A percentile compares a stretch with the other conserved stretches of the same genome.
phyloP scores from a whole-genome alignment of 2,329 filamentous ascomycete genomes.

The Cladosporium sp. region DNA sequence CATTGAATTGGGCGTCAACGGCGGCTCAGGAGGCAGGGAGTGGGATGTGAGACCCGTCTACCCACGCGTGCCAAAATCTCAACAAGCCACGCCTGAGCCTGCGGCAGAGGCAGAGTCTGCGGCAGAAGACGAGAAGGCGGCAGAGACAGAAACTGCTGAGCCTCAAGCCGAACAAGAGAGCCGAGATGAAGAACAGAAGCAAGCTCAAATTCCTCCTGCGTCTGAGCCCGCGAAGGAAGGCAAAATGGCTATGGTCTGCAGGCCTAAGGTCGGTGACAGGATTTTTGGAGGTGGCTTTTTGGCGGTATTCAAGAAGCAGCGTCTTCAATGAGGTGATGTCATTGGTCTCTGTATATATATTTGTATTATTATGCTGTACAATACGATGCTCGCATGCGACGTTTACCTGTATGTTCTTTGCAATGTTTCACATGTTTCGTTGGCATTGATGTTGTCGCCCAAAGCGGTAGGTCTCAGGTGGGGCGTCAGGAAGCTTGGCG shows the following conservation, averaged over 20 bases:
- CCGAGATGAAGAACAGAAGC: not conserved
- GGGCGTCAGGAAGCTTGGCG: no score
- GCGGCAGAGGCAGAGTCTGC: not conserved
- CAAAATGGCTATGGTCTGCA: slow-evolving; percentile 31
- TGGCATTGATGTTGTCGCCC: no score
- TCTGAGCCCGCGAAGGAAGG: slow-evolving; percentile 9
- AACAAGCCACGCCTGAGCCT: not conserved
- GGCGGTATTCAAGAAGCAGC: slow-evolving; percentile 32
- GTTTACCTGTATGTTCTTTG: no score
- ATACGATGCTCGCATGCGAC: not conserved
- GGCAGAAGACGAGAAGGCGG: no score
- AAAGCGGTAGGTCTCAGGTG: no score
- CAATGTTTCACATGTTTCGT: not conserved
- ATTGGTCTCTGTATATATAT: no score
- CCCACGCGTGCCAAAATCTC: slow-evolving; percentile 24
- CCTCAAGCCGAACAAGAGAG: not conserved
- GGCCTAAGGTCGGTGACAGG: slow-evolving; percentile 37
- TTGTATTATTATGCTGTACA: not conserved
- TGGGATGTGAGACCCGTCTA: slow-evolving; percentile 59
- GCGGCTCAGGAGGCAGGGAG: slow-evolving; percentile 52
- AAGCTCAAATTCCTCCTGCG: not conserved
- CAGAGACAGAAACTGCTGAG: not conserved
- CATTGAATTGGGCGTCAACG: slow-evolving; percentile 53
- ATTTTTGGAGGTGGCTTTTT: slow-evolving; percentile 37
- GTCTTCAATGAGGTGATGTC: not conserved